Evolutionary conservation across 2,329 filamentous ascomycete species (phyloP).

Genomic region (Paramyrothecium roridum): DNA sequence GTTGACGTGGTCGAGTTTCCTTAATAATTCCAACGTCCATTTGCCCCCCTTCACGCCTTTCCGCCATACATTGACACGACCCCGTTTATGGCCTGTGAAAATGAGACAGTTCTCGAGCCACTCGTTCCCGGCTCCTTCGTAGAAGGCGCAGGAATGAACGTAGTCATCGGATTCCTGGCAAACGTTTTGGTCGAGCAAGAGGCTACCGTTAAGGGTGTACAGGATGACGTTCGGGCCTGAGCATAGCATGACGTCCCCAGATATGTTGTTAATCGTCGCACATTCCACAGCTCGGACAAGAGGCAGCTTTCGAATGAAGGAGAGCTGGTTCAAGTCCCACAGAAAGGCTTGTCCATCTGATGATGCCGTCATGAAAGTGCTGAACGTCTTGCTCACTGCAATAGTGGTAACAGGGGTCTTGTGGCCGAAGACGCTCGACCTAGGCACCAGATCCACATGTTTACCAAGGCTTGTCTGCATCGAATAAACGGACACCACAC

Average conservation of each 20-base stretch:
- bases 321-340: slow-evolving; percentile 90
- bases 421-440: slow-evolving; percentile 85
- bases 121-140: slow-evolving; percentile 86
- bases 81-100: slow-evolving; percentile 83
- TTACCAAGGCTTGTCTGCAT: slow-evolving; percentile 63
- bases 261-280: slow-evolving; percentile 83
- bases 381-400: slow-evolving; percentile 83
- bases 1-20: slow-evolving; percentile 79
- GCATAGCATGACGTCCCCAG: slow-evolving; percentile 85
- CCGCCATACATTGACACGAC: slow-evolving; percentile 77
- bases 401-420: slow-evolving; percentile 78
- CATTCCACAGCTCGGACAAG: slow-evolving; percentile 61
- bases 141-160: slow-evolving; percentile 82
- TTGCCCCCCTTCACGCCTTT: slow-evolving; percentile 53
- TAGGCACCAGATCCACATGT: slow-evolving; percentile 73
- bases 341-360: slow-evolving; percentile 79
- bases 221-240: slow-evolving; percentile 71
- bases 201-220: slow-evolving; percentile 83
- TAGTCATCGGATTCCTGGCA: slow-evolving; percentile 70
- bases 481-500: slow-evolving; percentile 81
- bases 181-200: slow-evolving; percentile 78
- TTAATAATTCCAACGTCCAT: slow-evolving; percentile 76
- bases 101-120: slow-evolving; percentile 85
- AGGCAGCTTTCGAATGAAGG: slow-evolving; percentile 76
- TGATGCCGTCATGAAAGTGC: slow-evolving; percentile 80